Conservation (phyloP, 1,139 yeast species). For the Candida glucosophila region DNA sequence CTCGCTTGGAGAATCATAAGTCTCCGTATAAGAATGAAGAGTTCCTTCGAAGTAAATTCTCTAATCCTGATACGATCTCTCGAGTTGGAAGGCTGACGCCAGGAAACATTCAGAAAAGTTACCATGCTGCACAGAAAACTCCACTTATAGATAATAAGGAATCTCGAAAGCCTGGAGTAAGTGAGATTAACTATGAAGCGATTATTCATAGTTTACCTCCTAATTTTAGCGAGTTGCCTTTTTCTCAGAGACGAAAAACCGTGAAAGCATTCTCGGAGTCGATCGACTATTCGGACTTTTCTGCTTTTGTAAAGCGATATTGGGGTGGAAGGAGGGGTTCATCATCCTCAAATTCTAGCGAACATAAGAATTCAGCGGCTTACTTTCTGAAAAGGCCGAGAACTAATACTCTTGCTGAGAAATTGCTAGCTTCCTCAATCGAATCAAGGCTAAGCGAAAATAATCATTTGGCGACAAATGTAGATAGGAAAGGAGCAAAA, state of each 20-base stretch:
- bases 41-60: slow-evolving; percentile 18
- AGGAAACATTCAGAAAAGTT: slow-evolving; percentile 1
- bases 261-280: slow-evolving; percentile 50
- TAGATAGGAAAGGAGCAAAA: slow-evolving; percentile 55
- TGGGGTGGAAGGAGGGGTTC: slow-evolving; percentile 11
- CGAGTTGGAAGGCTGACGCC: no score
- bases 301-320: slow-evolving; percentile 32
- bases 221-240: slow-evolving; percentile 56
- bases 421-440: slow-evolving; percentile 33
- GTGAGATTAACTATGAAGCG: slow-evolving; percentile 27
- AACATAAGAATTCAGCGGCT: slow-evolving; percentile 11
- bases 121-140: slow-evolving; percentile 14
- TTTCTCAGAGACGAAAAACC: slow-evolving; percentile 56
- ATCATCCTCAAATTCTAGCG: slow-evolving; percentile 13
- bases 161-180: slow-evolving; percentile 20
- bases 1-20: slow-evolving; percentile 1
- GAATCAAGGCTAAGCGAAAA: slow-evolving; percentile 26
- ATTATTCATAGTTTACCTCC: slow-evolving; percentile 44
- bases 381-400: slow-evolving; percentile 23
- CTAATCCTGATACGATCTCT: no score
- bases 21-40: slow-evolving; percentile 15
- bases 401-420: slow-evolving; percentile 30
- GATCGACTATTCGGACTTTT: slow-evolving; percentile 42
- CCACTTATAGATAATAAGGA: slow-evolving; percentile 14
- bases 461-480: slow-evolving; percentile 22